Evolutionary conservation across 352 stramenopile species (phyloP), one percentile per base, ranked within the genome.

Genomic region (Phytopythium delawarense): DNA sequence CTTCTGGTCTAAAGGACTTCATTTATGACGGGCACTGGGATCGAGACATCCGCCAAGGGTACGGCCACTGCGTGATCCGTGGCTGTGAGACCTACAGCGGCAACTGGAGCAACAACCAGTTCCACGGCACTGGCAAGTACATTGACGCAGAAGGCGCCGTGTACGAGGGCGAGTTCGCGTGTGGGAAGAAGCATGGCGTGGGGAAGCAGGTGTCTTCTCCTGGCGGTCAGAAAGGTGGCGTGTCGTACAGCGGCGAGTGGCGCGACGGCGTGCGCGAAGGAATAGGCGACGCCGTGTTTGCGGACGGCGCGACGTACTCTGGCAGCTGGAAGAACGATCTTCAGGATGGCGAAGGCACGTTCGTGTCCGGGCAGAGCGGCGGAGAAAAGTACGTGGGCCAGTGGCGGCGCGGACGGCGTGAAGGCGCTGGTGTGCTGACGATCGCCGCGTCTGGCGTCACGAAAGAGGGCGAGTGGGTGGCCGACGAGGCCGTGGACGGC

Each of bases 11-110:
- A 23, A 87, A 88, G 46, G 80, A 91, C 56, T 94, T 92, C 55
- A 85, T 94, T 55, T 94, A 90, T 63, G 85, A 94, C 51, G 85
- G 85, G n/a, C 61, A 74, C 15, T 94, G 85, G 85, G 66, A 75
- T 2, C 59, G 75, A 15, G 78, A 89, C 28, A 54, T 78, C n/a
- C 81, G 85, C 6, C 71, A 57, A 28, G 85, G 85, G 2, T 86
- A 88, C 37, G 85, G 85, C 21, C 79, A 90, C 59, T 94, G 85
- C 42, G 79, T 91, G 51, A 88, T 94, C 48, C 78, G 84, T 15
- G 78, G 76, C 15, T 82, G 80, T 23, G 84, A 92, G 65, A 89
- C 79, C 13, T 92, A 91, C 61, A 91, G 73, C 25, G 88, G 88
- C 0, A 48, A 87, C 28, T 96, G 88, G 88, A 61, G 65, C 7